Percentiles rank a stretch among this genome's conserved stretches.
Evolutionary conservation across 1,139 yeast genomes (phyloP).

Genomic region (Scheffersomyces parashehatae): DNA sequence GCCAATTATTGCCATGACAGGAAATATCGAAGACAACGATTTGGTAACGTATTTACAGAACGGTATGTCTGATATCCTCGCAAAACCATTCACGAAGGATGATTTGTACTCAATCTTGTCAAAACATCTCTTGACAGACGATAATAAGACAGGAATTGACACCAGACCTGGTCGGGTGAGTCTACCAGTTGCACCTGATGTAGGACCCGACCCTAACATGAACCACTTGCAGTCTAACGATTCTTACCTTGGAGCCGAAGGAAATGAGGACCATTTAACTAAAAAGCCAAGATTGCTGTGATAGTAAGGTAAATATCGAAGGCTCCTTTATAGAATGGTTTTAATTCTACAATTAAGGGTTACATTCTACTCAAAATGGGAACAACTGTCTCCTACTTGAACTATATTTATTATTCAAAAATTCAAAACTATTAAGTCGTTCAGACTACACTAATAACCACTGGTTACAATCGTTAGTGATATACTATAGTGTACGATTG

Average conservation of each 20-base stretch:
- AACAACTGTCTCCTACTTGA: no score
- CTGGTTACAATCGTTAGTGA: no score
- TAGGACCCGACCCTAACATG: slow-evolving; percentile 8
- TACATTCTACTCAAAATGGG: no score
- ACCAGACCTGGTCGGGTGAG: slow-evolving; percentile 3
- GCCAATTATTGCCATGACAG: slow-evolving; percentile 94
- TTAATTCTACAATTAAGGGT: no score
- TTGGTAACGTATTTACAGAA: slow-evolving; percentile 78
- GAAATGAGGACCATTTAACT: slow-evolving; percentile 6
- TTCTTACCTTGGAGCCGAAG: slow-evolving; percentile 3
- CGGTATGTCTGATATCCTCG: slow-evolving; percentile 89
- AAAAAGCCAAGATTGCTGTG: slow-evolving; percentile 9
- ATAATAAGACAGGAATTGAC: slow-evolving; percentile 8
- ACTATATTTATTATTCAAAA: no score
- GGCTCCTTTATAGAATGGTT: not conserved
- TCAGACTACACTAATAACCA: no score
- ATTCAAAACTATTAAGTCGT: no score
- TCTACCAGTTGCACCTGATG: slow-evolving; percentile 2
- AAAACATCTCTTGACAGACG: slow-evolving; percentile 53
- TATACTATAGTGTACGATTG: no score
- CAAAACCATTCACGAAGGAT: slow-evolving; percentile 88
- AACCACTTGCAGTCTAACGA: slow-evolving; percentile 2
- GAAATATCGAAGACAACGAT: slow-evolving; percentile 80
- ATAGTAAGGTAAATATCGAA: not conserved
- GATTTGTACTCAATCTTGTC: slow-evolving; percentile 75